phyloP scores from a whole-genome alignment of 495 filamentous ascomycete genomes.

The Letharia lupina region DNA sequence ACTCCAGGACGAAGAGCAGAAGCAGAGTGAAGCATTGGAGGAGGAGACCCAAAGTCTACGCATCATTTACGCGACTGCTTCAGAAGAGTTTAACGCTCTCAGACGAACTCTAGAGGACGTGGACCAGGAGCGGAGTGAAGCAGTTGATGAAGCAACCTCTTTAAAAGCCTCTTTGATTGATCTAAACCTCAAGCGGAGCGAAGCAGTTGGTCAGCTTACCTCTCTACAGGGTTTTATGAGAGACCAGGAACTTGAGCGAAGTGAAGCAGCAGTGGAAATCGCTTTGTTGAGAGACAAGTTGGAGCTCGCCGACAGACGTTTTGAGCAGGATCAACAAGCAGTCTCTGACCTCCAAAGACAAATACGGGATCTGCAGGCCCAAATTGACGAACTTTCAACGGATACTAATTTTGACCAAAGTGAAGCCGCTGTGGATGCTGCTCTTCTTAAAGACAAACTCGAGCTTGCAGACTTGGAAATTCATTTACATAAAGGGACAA shows the following conservation, averaged over 20 bases:
- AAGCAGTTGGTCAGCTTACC: not conserved
- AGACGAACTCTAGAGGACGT: constrained; percentile 5
- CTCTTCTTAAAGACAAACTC: not conserved
- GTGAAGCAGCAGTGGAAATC: constrained; percentile 5
- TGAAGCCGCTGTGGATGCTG: constrained; percentile 9
- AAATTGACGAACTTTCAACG: not conserved
- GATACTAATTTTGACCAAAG: not conserved
- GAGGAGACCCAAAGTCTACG: constrained; percentile 13
- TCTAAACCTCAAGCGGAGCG: constrained; percentile 1
- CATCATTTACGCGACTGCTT: constrained; percentile 12
- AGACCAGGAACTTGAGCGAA: not conserved
- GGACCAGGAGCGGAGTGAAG: constrained; percentile 7
- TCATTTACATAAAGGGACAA: not conserved
- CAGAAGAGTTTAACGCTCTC: constrained; percentile 11
- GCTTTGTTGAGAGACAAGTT: constrained; percentile 6
- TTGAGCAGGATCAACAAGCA: constrained; percentile 5
- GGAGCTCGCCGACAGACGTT: constrained; percentile 4
- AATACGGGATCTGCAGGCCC: not conserved
- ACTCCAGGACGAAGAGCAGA: constrained; percentile 1
- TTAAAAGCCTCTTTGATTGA: constrained; percentile 11
- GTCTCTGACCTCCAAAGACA: constrained; percentile 1
- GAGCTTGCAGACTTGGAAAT: constrained; percentile 4
- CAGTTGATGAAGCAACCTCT: constrained; percentile 2
- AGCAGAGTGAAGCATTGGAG: not conserved
- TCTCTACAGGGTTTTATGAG: not conserved